Evolutionary conservation across 2,329 filamentous ascomycete genomes (phyloP), one percentile per base, ranked within the genome.

Genomic region (Escovopsis sp.): DNA sequence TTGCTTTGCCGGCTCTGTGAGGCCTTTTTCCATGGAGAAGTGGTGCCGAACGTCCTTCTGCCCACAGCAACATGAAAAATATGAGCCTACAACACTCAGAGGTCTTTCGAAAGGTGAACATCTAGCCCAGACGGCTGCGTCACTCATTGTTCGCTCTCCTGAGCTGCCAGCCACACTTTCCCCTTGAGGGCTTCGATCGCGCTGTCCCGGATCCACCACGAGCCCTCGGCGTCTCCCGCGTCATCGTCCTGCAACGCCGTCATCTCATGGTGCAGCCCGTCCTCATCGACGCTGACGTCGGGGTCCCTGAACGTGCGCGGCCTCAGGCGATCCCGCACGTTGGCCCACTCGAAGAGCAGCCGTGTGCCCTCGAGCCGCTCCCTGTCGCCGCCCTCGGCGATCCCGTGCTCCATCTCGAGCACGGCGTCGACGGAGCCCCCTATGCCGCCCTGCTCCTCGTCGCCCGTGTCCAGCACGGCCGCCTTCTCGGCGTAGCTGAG

Each of bases 401-500:
- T 66, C 16, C 65, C 63, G 39, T 55, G 55, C 49, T 72, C 74
- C 38, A 94, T 66, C 44, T 80, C 73, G 24, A 94, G 62, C 33
- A 81, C 68, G 29, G 78, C 75, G 55, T 94, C 88, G 1, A 93
- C 76, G 0, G 66, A 66, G 7, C 65, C 62, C n/a, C 62, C 61
- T 0, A 64, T 65, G 24, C 68, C 65, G 20, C 68, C 65, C 3
- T 65, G 66, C 6, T 66, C 71, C 25, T 70, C 64, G 5, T 67
- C 58, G 11, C 64, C 68, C 7, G 52, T 67, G 27, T 65, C 70
- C 8, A 86, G 64, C 3, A 84, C 68, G 20, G 77, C 64, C 1
- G 70, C 70, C 42, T 75, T 72, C 52, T 94, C 86, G 0, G 80
- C 76, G 40, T 81, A 67, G 57, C 65, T 83, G 57, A 67, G 74